A percentile compares a stretch with the other conserved stretches of the same genome.
These are phyloP conservation scores for Stenocarpella maydis DNA, from an alignment of 2,329 filamentous ascomycete species.

Conservation along the genomic window DNA sequence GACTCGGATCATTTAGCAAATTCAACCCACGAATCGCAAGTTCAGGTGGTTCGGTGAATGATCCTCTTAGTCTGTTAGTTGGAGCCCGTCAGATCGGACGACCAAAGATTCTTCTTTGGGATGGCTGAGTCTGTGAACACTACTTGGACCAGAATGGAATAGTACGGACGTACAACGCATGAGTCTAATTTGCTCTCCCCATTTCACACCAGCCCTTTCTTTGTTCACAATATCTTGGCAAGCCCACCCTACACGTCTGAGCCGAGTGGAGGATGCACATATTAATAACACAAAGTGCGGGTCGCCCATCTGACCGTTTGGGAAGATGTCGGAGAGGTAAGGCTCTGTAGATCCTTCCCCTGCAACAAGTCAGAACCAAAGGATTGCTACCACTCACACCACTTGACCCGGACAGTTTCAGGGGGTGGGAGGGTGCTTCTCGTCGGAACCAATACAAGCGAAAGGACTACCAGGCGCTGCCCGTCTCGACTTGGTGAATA, in stretches of 20 bases:
- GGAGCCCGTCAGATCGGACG: conserved; percentile 13
- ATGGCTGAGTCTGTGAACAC: not conserved
- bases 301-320: not conserved
- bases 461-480: not conserved
- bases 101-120: not conserved
- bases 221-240: not conserved
- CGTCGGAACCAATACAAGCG: not conserved
- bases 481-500: conserved; percentile 1
- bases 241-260: not conserved
- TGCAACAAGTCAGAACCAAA: not conserved
- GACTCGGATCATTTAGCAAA: not conserved
- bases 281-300: not conserved
- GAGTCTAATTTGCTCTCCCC: not conserved
- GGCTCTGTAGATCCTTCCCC: not conserved
- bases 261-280: not conserved
- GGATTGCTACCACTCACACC: not conserved
- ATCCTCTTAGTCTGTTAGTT: not conserved
- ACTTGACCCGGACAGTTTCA: conserved; percentile 16
- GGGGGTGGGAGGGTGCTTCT: not conserved
- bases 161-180: not conserved
- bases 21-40: not conserved
- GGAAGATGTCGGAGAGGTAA: not conserved
- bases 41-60: conserved; percentile 4
- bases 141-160: not conserved
- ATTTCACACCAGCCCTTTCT: not conserved